These are phyloP conservation scores for Helicosporidium sp. DNA, from an alignment of 139 green algal genomes.

Conservation along the genomic window DNA sequence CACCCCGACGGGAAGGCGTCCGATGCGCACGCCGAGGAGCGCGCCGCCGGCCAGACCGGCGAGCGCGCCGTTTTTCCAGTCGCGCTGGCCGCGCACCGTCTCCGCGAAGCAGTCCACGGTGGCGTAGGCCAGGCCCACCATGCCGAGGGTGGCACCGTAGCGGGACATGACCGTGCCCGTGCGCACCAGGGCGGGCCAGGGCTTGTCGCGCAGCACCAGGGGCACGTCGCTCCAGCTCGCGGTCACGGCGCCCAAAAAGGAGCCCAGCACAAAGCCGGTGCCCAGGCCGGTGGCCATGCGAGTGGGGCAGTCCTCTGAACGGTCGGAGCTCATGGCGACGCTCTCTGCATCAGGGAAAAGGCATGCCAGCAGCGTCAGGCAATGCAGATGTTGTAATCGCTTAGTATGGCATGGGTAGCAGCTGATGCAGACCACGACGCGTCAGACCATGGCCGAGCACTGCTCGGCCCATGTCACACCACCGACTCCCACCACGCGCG, in stretches of 20 bases:
- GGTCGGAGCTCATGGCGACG: no score
- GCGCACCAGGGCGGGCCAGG: constrained; percentile 25
- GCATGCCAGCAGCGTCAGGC: neutral
- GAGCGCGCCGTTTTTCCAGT: constrained; percentile 23
- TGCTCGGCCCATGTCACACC: no score
- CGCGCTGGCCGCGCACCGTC: constrained; percentile 24
- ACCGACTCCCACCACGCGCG: no score
- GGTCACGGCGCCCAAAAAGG: constrained; percentile 17
- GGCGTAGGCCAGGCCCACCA: constrained; percentile 17
- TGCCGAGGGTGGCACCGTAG: constrained; percentile 24
- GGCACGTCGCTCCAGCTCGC: constrained; percentile 32
- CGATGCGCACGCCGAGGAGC: constrained; percentile 21
- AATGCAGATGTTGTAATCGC: neutral
- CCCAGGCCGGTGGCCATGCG: constrained; percentile 5
- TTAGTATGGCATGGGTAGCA: no score
- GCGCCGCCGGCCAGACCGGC: constrained; percentile 15
- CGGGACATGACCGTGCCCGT: constrained; percentile 27
- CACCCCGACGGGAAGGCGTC: constrained; percentile 14
- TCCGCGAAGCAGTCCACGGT: constrained; percentile 21
- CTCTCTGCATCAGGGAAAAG: no score
- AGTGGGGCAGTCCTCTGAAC: constrained; percentile 9
- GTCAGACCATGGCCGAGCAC: no score
- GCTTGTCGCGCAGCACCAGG: constrained; percentile 23
- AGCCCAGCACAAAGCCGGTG: constrained; percentile 13
- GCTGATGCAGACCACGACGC: no score